phyloP scores from a whole-genome alignment of 495 filamentous ascomycete species.

The Pyronema domesticum region DNA sequence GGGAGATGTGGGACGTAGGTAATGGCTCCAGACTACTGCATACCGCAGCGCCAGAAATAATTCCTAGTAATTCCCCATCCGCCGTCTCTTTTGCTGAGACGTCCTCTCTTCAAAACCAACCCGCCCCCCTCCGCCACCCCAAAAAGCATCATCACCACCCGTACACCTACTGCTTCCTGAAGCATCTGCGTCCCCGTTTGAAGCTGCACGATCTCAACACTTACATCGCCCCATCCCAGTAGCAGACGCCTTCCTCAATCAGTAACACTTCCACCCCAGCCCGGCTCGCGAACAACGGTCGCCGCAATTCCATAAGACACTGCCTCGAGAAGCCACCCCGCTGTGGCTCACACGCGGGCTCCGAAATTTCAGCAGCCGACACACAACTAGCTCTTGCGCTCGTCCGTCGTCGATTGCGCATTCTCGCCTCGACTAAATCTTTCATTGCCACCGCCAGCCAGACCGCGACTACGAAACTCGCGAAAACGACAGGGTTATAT shows the following conservation, averaged over 20 bases:
- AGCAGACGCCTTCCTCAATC: neutral
- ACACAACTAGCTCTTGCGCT: neutral
- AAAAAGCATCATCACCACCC: no score
- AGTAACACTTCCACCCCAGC: neutral
- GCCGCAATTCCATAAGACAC: neutral
- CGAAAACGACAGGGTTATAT: neutral
- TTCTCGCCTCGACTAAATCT: neutral
- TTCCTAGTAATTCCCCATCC: neutral
- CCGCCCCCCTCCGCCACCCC: neutral
- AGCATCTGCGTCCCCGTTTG: no score
- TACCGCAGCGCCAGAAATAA: neutral
- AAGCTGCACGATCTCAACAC: neutral
- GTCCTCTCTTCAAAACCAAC: neutral
- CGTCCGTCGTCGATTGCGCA: neutral
- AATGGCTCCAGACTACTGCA: neutral
- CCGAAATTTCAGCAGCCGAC: neutral
- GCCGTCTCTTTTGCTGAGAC: neutral
- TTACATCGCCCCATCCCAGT: neutral
- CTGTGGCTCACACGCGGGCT: slow-evolving; percentile 26
- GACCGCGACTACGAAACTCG: slow-evolving; percentile 9
- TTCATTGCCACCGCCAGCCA: neutral
- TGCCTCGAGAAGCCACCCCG: slow-evolving; percentile 15
- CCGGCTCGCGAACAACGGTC: neutral
- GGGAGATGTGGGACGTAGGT: neutral
- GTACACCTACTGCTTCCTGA: no score